Conservation (phyloP, 352 stramenopile species). For the Pythium phragmiticola region DNA sequence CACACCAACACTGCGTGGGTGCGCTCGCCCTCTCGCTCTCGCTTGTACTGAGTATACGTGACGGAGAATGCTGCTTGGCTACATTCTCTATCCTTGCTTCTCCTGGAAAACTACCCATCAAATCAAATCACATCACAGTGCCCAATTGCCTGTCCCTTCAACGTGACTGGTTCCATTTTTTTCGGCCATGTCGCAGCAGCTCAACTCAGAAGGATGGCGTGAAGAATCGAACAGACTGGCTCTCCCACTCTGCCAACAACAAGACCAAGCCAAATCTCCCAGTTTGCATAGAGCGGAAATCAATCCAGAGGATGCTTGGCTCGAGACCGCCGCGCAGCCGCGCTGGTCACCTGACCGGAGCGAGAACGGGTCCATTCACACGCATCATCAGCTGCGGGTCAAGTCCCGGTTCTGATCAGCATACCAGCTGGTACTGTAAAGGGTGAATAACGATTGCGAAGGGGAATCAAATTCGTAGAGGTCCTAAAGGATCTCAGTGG, state of each 20-base stretch:
- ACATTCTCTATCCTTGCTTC: background rate
- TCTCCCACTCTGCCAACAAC: background rate
- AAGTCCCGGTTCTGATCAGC: background rate
- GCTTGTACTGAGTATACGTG: background rate
- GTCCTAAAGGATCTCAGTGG: slow-evolving; percentile 3
- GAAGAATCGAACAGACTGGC: background rate
- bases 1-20: too few species aligned
- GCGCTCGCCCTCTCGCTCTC: slow-evolving; percentile 1
- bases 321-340: too few species aligned
- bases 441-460: background rate
- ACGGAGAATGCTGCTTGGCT: background rate
- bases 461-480: slow-evolving; percentile 11
- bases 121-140: background rate
- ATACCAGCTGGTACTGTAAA: background rate
- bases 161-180: background rate
- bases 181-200: background rate
- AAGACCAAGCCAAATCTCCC: background rate
- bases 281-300: background rate
- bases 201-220: background rate
- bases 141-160: too few species aligned
- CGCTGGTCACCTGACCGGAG: too few species aligned
- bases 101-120: background rate
- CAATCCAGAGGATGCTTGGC: background rate
- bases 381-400: background rate
- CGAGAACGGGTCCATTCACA: background rate